Percentiles rank a stretch among this genome's conserved stretches.
Evolutionary conservation across 371 early-diverging fungal genomes (phyloP).

Genomic region (Mortierella sp.): DNA sequence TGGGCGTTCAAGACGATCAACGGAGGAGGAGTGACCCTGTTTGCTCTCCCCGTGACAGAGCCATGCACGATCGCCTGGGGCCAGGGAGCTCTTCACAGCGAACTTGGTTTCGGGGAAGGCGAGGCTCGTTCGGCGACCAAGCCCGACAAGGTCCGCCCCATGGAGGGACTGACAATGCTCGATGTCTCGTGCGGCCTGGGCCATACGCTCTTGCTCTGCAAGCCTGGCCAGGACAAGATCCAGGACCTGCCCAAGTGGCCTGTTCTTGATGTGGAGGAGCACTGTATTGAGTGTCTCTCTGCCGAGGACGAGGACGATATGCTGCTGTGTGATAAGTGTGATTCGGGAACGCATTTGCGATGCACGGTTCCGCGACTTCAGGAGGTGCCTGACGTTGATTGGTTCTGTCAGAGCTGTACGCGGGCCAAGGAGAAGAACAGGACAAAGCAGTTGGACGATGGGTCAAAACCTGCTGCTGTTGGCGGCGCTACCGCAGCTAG

Average conservation of each 20-base stretch:
- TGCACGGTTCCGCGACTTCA: constrained; percentile 65
- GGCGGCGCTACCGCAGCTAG: constrained; percentile 9
- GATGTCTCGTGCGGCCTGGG: constrained; percentile 59
- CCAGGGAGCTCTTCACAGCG: constrained; percentile 58
- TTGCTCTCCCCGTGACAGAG: constrained; percentile 50
- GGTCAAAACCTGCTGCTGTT: neutral
- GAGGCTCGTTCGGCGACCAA: constrained; percentile 56
- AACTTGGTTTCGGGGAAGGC: constrained; percentile 62
- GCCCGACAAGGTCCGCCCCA: constrained; percentile 60
- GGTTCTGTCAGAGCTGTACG: constrained; percentile 57
- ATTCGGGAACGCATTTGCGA: constrained; percentile 65
- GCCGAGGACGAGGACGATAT: constrained; percentile 67
- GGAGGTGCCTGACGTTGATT: constrained; percentile 53
- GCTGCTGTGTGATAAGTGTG: constrained; percentile 70
- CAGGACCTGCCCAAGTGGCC: constrained; percentile 64
- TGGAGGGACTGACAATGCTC: constrained; percentile 58
- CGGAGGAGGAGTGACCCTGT: constrained; percentile 59
- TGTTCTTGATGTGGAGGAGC: constrained; percentile 56
- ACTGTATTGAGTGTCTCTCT: constrained; percentile 63
- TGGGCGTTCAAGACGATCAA: constrained; percentile 58
- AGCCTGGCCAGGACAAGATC: constrained; percentile 60
- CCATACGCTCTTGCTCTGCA: constrained; percentile 59
- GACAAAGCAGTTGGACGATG: constrained; percentile 24
- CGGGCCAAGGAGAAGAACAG: constrained; percentile 39
- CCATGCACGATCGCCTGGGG: constrained; percentile 62